These are phyloP conservation scores for Camellia sinensis DNA, from an alignment of 148 eudicot species.

Conservation along the genomic window DNA sequence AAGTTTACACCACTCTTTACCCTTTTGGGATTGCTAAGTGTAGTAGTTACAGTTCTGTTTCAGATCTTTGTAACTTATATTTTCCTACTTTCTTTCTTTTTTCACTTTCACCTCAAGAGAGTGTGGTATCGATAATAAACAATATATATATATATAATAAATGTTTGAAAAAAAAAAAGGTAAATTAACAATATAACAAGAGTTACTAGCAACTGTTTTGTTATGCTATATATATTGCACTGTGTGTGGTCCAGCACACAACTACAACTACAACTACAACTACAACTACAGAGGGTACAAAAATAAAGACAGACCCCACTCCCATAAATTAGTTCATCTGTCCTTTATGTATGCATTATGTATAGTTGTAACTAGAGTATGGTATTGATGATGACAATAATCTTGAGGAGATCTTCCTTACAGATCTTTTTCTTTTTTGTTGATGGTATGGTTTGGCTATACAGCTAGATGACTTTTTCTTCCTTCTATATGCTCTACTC, in stretches of 20 bases:
- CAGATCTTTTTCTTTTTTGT: conserved; percentile 27
- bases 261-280: neutral
- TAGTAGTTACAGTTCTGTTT: conserved; percentile 18
- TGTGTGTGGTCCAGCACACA: conserved; percentile 75
- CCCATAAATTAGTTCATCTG: conserved; percentile 66
- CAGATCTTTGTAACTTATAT: neutral
- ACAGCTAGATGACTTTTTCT: conserved; percentile 44
- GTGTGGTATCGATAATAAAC: neutral
- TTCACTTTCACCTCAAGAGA: neutral
- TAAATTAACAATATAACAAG: conserved; percentile 20
- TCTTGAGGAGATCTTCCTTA: conserved; percentile 57
- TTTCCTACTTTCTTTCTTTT: neutral
- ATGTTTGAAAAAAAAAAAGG: neutral
- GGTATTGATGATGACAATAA: conserved; percentile 53
- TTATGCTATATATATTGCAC: conserved; percentile 20
- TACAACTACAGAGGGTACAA: conserved; percentile 61
- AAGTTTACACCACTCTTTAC: conserved; percentile 5
- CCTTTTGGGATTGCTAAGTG: conserved; percentile 15
- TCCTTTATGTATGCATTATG: conserved; percentile 64
- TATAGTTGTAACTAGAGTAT: conserved; percentile 46
- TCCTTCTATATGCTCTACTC: conserved; percentile 34
- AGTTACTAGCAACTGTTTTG: conserved; percentile 33
- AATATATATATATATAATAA: no score
- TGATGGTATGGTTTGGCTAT: conserved; percentile 43
- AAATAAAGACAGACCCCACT: conserved; percentile 53